phyloP scores from a whole-genome alignment of 768 basidiomycete genomes.

The Amanita pseudoporphyria region DNA sequence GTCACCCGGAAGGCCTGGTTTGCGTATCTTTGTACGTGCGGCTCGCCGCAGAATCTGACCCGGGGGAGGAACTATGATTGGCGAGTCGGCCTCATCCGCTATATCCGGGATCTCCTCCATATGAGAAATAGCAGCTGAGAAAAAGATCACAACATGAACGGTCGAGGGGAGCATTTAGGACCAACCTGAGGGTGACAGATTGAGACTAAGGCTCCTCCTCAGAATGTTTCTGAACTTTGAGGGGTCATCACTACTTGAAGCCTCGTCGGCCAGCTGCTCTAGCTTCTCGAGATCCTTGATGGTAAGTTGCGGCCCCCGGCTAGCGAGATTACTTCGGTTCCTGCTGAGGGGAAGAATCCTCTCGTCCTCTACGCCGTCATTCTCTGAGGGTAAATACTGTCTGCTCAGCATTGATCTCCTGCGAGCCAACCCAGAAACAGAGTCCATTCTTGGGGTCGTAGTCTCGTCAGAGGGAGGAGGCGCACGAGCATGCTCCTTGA shows the following conservation, averaged over 20 bases:
- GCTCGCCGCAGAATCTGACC: constrained; percentile 86
- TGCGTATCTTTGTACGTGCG: constrained; percentile 93
- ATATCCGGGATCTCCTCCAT: constrained; percentile 61
- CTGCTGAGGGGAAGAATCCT: constrained; percentile 57
- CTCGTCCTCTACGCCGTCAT: constrained; percentile 67
- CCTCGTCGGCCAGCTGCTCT: constrained; percentile 89
- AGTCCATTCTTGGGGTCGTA: constrained; percentile 11
- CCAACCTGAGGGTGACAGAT: constrained; percentile 79
- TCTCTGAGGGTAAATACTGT: constrained; percentile 78
- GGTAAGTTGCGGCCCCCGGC: constrained; percentile 77
- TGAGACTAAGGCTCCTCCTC: constrained; percentile 81
- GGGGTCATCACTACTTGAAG: constrained; percentile 73
- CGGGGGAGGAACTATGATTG: constrained; percentile 83
- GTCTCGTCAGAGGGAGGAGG: constrained; percentile 44
- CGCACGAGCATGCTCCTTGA: constrained; percentile 82
- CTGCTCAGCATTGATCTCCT: constrained; percentile 92
- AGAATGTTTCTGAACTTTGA: constrained; percentile 69
- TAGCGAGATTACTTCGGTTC: constrained; percentile 55
- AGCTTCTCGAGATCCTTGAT: constrained; percentile 91
- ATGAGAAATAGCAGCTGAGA: constrained; percentile 45
- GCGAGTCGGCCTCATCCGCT: constrained; percentile 79
- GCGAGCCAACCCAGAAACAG: constrained; percentile 51
- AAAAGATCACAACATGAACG: constrained; percentile 11
- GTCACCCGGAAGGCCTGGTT: constrained; percentile 65
- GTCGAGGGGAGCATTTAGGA: constrained; percentile 14